Conservation (phyloP, 2,329 filamentous ascomycete genomes). For the Fusarium denticulatum region DNA sequence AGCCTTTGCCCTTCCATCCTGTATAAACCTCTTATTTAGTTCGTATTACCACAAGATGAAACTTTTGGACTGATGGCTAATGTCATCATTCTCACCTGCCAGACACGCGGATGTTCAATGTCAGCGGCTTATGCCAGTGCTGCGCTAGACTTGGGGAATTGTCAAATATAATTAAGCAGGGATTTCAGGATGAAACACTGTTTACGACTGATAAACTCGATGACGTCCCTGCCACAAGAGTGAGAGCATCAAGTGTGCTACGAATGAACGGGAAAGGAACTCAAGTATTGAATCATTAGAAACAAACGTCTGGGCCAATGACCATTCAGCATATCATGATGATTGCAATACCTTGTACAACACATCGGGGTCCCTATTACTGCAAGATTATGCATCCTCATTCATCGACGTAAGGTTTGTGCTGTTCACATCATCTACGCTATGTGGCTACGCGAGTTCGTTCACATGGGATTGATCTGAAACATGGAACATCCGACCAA, state of each 20-base stretch:
- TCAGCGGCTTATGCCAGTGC: background rate
- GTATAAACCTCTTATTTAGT: background rate
- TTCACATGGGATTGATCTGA: slow-evolving; percentile 24
- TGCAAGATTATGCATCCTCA: background rate
- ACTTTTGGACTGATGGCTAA: no score
- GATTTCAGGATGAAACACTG: background rate
- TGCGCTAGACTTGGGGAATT: background rate
- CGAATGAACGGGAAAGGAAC: background rate
- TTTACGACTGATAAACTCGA: background rate
- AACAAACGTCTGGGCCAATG: background rate
- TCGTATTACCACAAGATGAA: background rate
- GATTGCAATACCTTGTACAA: background rate
- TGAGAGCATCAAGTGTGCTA: background rate
- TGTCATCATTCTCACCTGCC: background rate
- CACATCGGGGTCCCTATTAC: background rate
- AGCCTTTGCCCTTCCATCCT: background rate
- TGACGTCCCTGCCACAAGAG: background rate
- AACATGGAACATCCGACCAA: slow-evolving; percentile 28
- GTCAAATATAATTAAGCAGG: background rate
- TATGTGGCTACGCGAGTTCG: background rate
- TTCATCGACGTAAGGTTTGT: background rate
- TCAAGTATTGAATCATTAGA: background rate
- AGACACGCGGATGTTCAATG: background rate
- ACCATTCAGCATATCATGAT: background rate
- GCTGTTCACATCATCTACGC: background rate